Base-by-base conservation (phyloP, 148 eudicot genomes). In the Chenopodium album region DNA sequence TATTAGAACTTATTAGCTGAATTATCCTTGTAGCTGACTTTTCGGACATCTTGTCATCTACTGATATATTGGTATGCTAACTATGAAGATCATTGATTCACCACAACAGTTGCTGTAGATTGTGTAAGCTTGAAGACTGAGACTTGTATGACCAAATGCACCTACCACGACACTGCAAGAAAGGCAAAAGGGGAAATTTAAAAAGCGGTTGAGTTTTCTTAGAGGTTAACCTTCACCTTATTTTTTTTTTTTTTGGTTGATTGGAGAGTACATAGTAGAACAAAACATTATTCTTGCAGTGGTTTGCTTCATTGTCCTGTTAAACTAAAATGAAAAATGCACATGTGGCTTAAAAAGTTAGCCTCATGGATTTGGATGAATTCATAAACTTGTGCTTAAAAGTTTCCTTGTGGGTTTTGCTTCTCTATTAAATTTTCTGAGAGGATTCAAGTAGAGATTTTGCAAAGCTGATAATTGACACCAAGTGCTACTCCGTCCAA, bases 1-100 rank as follows among this genome's bases (percentile, higher is more conserved):
- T 72, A 29, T 77, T 70, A 60, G 77, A 72, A 81, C 34, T 50
- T 32, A 48, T 56, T 54, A 68, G 65, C 56, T 64, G 75, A 77
- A 26, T 59, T 37, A 69, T 80, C 64, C 71, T 59, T 77, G 81
- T 85, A 81, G 87, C 72, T 62, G 63, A 81, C 77, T 81, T 65
- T 81, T 48, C 41, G 32, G 78, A 64, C 66, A 77, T 67, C 83
- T 64, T 81, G 81, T 59, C 72, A 64, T 63, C 73, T 75, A 28
- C 70, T 76, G 82, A 75, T 85, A 56, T 78, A 76, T 80, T 65
- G 44, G 68, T 64, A 76, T 71, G 83, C 79, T 80, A 80, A 76
- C 77, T 80, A 84, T 76, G 71, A 75, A 75, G 59, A 80, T 80
- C 79, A 80, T 65, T 71, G 52, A 76, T 64, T 79, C 50, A 60